A percentile compares a stretch with the other conserved stretches of the same genome.
Evolutionary conservation across 108 stramenopile species (phyloP).

Genomic region (Conticribra weissflogii): DNA sequence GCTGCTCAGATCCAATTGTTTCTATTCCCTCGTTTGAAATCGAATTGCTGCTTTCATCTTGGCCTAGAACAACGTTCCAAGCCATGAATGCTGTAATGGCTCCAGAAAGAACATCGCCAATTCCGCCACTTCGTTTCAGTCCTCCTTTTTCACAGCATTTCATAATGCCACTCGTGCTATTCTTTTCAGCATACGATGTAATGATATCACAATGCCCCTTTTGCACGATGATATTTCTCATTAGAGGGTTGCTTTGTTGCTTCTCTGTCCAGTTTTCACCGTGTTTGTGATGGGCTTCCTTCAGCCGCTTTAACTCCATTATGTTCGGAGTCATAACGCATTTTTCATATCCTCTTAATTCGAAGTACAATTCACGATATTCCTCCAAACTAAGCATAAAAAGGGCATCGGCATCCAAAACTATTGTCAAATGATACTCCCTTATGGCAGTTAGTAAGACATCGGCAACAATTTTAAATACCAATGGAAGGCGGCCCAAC

Average conservation of each 20-base stretch:
- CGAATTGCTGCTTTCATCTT: constrained; percentile 5
- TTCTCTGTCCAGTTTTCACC: constrained; percentile 17
- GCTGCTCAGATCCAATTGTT: constrained; percentile 9
- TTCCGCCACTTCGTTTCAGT: constrained; percentile 94
- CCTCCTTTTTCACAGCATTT: constrained; percentile 82
- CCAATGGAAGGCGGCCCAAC: constrained; percentile 82
- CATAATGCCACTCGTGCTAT: too few species aligned
- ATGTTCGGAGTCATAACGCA: constrained; percentile 94
- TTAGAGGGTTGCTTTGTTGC: not conserved
- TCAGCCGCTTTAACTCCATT: constrained; percentile 84
- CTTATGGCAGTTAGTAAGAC: constrained; percentile 65
- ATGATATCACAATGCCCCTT: constrained; percentile 66
- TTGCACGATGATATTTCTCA: constrained; percentile 57
- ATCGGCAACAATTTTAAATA: constrained; percentile 59
- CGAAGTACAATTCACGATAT: constrained; percentile 42
- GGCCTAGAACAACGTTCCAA: constrained; percentile 70
- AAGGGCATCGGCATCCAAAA: constrained; percentile 96
- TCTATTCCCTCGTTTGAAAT: not conserved
- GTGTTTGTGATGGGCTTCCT: constrained; percentile 11
- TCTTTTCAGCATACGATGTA: too few species aligned
- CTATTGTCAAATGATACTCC: constrained; percentile 58
- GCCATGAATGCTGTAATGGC: constrained; percentile 76
- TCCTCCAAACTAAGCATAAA: constrained; percentile 75
- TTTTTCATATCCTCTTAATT: constrained; percentile 35
- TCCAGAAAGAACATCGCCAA: constrained; percentile 95